Percentiles rank a stretch among this genome's conserved stretches.
These are phyloP conservation scores for Aureobasidium subglaciale DNA, from an alignment of 2,329 filamentous ascomycete species.

Conservation along the genomic window DNA sequence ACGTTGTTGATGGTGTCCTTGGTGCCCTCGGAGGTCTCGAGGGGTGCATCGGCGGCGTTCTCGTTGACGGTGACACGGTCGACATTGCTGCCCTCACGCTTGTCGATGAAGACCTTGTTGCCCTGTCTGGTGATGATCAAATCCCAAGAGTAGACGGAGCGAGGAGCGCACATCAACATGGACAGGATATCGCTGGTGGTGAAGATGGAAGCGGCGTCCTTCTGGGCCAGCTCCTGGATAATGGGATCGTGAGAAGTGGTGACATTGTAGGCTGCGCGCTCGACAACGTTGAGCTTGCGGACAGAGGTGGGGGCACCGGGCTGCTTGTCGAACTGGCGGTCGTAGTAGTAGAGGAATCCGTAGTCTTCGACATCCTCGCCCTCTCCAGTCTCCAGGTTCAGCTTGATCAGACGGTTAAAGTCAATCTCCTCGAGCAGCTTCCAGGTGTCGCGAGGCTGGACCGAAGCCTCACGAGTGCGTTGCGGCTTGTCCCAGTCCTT, in stretches of 20 bases:
- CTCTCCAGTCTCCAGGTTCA: conserved; percentile 90
- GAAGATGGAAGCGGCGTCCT: conserved; percentile 93
- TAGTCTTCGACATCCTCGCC: conserved; percentile 94
- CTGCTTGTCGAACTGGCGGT: conserved; percentile 88
- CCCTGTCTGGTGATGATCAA: conserved; percentile 87
- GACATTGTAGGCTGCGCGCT: conserved; percentile 96
- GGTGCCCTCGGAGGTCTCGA: conserved; percentile 84
- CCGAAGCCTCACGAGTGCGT: conserved; percentile 89
- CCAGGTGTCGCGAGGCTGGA: conserved; percentile 96
- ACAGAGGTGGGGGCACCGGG: conserved; percentile 77
- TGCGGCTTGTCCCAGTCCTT: conserved; percentile 98
- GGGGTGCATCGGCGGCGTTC: conserved; percentile 89
- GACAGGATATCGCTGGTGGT: conserved; percentile 95
- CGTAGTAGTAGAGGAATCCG: conserved; percentile 98
- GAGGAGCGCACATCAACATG: conserved; percentile 97
- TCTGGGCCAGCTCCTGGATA: conserved; percentile 93
- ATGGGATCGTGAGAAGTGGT: conserved; percentile 93
- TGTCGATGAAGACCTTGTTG: conserved; percentile 98
- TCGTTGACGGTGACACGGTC: conserved; percentile 99
- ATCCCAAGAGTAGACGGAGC: conserved; percentile 97
- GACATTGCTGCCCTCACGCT: conserved; percentile 87
- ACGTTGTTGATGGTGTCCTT: conserved; percentile 95
- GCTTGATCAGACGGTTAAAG: conserved; percentile 88
- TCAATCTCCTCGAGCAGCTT: conserved; percentile 95
- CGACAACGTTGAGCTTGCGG: conserved; percentile 78